Evolutionary conservation across 2,329 filamentous ascomycete genomes (phyloP), one percentile per base, ranked within the genome.

Genomic region (Aureobasidium lini): DNA sequence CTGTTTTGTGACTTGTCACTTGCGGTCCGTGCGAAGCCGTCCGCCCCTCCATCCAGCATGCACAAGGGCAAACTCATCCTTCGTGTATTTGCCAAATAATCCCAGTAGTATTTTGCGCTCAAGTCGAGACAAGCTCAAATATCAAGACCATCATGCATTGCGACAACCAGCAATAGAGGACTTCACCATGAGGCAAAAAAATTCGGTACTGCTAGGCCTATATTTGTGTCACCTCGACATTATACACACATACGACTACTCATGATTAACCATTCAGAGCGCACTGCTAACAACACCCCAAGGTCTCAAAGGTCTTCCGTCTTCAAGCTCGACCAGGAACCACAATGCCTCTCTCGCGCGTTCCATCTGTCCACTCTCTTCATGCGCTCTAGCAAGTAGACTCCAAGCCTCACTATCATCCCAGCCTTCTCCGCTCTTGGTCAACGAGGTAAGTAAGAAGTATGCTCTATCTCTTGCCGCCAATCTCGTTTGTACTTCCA

Each of bases 281-380:
- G 49, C 49, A 23, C 49, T 32, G n/a, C 52, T 29, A 23, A 90
- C 80, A 64, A 82, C 85, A 32, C 79, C 81, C 94, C 93, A 97
- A 61, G 83, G 81, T 60, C 94, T 84, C 49, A 96, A 82, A 0
- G 87, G 90, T 64, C 84, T 84, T 7, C 84, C 85, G 70, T 99
- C 93, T 71, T 97, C 94, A 32, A 99, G 79, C 73, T 96, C 91
- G 11, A 99, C 89, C 67, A 92, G 95, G 91, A 93, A 97, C 94
- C 94, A 97, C 6, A 97, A 80, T 47, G 92, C 90, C 66, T 94
- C 88, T 75, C 92, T 95, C 13, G 94, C 88, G 77, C 93, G 95
- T 39, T 94, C 89, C 1, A 84, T 74, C 75, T 96, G 89, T 0
- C 88, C 89, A 60, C 89, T 89, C 69, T 91, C 84, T 73, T 99